These are phyloP conservation scores for Fusarium domesticum DNA, from an alignment of 2,329 filamentous ascomycete species.

Conservation along the genomic window DNA sequence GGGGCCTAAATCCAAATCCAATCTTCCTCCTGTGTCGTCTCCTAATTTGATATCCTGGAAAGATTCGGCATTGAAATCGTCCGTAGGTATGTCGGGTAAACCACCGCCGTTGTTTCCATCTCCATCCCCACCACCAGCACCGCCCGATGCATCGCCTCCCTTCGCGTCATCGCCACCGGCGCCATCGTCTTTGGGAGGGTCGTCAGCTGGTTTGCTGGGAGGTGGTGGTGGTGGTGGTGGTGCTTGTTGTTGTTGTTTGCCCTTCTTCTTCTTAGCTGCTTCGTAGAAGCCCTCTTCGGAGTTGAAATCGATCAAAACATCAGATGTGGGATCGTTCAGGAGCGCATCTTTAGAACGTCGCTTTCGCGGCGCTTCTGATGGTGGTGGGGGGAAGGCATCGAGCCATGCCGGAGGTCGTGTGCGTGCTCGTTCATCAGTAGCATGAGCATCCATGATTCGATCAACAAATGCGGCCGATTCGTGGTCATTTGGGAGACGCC, in stretches of 20 bases:
- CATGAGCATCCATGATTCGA: conserved; percentile 32
- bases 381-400: conserved; percentile 21
- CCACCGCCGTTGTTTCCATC: conserved; percentile 34
- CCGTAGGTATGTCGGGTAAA: conserved; percentile 28
- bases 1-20: conserved; percentile 55
- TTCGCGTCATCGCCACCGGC: conserved; percentile 37
- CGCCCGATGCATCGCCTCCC: conserved; percentile 36
- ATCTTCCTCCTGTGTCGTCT: conserved; percentile 56
- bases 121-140: conserved; percentile 30
- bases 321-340: conserved; percentile 45
- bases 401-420: conserved; percentile 21
- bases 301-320: conserved; percentile 54
- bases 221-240: conserved; percentile 29
- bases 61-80: conserved; percentile 45
- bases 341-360: conserved; percentile 34
- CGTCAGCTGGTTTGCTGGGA: conserved; percentile 23
- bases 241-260: conserved; percentile 34
- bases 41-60: conserved; percentile 67
- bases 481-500: conserved; percentile 24
- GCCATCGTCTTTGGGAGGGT: conserved; percentile 25
- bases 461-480: conserved; percentile 21
- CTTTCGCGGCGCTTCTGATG: conserved; percentile 20
- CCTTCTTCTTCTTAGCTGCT: conserved; percentile 57
- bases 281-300: conserved; percentile 54
- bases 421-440: conserved; percentile 33